Base-by-base conservation (phyloP, 192 early-diverging fungal genomes). In the Backusella luteola region DNA sequence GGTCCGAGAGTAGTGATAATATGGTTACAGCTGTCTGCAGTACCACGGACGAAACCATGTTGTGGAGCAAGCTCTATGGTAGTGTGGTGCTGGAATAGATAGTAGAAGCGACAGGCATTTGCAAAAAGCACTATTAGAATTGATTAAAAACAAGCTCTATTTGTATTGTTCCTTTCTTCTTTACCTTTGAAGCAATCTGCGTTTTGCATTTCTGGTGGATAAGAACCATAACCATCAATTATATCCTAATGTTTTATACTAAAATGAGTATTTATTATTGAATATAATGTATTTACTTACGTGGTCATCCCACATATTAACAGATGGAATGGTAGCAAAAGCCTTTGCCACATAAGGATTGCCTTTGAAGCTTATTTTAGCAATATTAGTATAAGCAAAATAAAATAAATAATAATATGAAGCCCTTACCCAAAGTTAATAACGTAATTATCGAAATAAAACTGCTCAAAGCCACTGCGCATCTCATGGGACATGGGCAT, bases 301-400 rank as follows among this genome's bases (percentile, higher is more conserved):
- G 81, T 96, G 95, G 82, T 96, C 95, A 78, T 96, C 95, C 86
- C 92, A 88, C 70, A 90, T 91, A 75, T 91, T 91, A 39, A 90
- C 84, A 23, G 93, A 91, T 42, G 94, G 94, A n/a, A 95, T 88
- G 0, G 88, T 82, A 12, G 93, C 89, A 75, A 94, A 86, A 2
- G 94, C 90, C 67, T 92, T 90, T 53, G 88, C 83, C 73, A 91
- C 87, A 49, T 63, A 26, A 3, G 77, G 77, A 53, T 72, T 76
- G 4, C 67, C 73, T 67, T 79, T 69, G 29, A 76, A 76, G 8
- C 70, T 71, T 34, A 46, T 23, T 63, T 63, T 63, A 12, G 23
- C 11, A 29, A 29, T 63, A 14, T 63, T 63, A 63, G 56, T 63
- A 63, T 4, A 63, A 23, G 21, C 12, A 29, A 23, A 23, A 12